phyloP scores from a whole-genome alignment of 208 protist species.

The Angomonas desouzai region DNA sequence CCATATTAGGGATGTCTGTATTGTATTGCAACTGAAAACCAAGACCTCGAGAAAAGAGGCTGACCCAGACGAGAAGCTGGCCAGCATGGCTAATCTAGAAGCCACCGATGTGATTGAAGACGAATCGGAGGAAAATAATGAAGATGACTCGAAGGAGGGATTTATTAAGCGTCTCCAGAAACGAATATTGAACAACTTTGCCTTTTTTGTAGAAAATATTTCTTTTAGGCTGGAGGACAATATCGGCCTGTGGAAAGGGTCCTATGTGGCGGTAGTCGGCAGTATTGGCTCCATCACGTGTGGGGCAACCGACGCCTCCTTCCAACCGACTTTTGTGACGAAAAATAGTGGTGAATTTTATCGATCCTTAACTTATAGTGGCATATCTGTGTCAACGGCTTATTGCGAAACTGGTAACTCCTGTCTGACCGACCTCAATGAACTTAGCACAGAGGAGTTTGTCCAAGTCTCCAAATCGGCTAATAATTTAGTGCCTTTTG shows the following conservation, averaged over 20 bases:
- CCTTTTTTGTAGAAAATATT: slow-evolving; percentile 41
- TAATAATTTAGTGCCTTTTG: background rate
- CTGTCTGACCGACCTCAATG: background rate
- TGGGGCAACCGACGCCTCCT: slow-evolving; percentile 26
- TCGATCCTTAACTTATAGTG: slow-evolving; percentile 5
- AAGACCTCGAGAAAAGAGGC: slow-evolving; percentile 5
- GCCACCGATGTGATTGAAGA: slow-evolving; percentile 4
- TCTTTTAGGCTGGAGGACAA: slow-evolving; percentile 39
- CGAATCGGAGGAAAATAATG: slow-evolving; percentile 9
- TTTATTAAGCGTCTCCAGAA: slow-evolving; percentile 52
- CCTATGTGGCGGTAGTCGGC: slow-evolving; percentile 13
- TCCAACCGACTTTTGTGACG: slow-evolving; percentile 10
- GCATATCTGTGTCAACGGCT: background rate
- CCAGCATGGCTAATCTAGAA: background rate
- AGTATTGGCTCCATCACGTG: slow-evolving; percentile 27
- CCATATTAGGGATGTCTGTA: slow-evolving; percentile 32
- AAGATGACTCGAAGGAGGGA: slow-evolving; percentile 20
- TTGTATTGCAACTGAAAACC: slow-evolving; percentile 26
- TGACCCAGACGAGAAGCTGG: background rate
- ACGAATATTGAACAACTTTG: slow-evolving; percentile 59
- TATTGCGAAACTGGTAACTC: background rate
- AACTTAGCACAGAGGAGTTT: slow-evolving; percentile 2
- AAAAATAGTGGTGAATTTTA: slow-evolving; percentile 9
- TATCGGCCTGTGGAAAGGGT: slow-evolving; percentile 28
- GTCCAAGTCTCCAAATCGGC: background rate